Evolutionary conservation across 108 stramenopile genomes (phyloP), one percentile per base, ranked within the genome.

Genomic region (Skeletonema potamos): DNA sequence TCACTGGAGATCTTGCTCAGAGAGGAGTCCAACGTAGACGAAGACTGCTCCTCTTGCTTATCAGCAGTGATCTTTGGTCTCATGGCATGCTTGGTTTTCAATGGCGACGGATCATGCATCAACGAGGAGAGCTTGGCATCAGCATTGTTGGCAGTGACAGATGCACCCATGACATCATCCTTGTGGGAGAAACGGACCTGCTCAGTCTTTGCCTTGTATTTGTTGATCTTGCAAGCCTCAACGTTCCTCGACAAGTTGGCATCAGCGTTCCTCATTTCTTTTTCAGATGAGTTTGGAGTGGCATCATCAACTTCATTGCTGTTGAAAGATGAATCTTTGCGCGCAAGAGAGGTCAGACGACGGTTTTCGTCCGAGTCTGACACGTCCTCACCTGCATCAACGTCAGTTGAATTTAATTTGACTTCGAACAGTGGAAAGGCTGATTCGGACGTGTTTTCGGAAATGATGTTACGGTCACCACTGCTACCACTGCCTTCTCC

Each of bases 141-240:
- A 3, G 93, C 93, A 74, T 94, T 94, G 66, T 94, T 94, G 0
- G 90, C 89, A 12, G 93, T 94, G 12, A 94, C 93, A 22, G 80
- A 85, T 0, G 81, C 91, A 27, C 93, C 93, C 65, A 85, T 92
- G 24, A 94, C 93, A 72, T 92, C 91, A 72, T 94, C 93, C 68
- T 83, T 91, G 54, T 85, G 86, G 1, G 71, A 73, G 32, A 64
- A 58, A 36, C 74, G 56, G 8, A 59, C 75, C 27, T 58, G 58
- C 48, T 74, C 69, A 0, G 43, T 72, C 27, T 79, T 76, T 15
- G 62, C 68, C 65, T 68, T 85, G 55, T 66, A 74, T 46, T 82
- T 72, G 68, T 86, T 82, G 29, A 76, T 71, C 72, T 51, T 85
- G 82, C 67, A 87, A 77, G 68, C 90, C 86, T 72, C 88, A 85